These are phyloP conservation scores for Cardamine resedifolia DNA, from an alignment of 345 rosid species.

Conservation along the genomic window DNA sequence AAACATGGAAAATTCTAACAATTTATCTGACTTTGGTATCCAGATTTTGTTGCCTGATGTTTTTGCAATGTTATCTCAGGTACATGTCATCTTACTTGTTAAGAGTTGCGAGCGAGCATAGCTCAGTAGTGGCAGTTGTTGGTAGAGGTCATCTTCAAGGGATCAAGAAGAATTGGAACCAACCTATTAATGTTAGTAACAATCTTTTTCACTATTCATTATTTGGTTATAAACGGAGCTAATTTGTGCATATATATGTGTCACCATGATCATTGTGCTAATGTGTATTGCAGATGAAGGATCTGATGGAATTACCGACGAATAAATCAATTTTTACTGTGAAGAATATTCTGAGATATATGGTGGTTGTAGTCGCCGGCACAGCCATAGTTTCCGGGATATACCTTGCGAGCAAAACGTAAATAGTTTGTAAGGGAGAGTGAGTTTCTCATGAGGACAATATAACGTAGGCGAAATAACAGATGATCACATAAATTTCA, in stretches of 20 bases:
- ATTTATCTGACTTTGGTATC: neutral
- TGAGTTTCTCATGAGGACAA: constrained; percentile 23
- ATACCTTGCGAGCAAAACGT: constrained; percentile 51
- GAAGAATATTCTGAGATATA: constrained; percentile 47
- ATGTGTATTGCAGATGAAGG: constrained; percentile 46
- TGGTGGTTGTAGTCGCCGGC: constrained; percentile 57
- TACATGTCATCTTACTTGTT: constrained; percentile 73
- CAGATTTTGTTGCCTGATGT: neutral
- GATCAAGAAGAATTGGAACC: constrained; percentile 81
- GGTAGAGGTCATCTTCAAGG: constrained; percentile 95
- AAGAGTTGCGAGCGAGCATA: constrained; percentile 62
- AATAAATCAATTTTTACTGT: constrained; percentile 43
- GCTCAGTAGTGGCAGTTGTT: constrained; percentile 83
- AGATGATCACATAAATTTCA: constrained; percentile 11
- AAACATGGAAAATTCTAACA: neutral
- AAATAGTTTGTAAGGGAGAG: constrained; percentile 2
- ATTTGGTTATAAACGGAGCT: neutral
- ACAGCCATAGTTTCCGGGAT: constrained; percentile 66
- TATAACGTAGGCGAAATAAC: constrained; percentile 3
- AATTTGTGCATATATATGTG: neutral
- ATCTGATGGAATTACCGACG: constrained; percentile 60
- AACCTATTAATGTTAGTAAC: constrained; percentile 59
- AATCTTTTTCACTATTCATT: neutral
- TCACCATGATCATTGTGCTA: neutral
- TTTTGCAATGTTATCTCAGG: constrained; percentile 42